Percentiles rank a stretch among this genome's conserved stretches.
phyloP scores from a whole-genome alignment of 1,284 basidiomycete genomes.

The Ustilago sp. region DNA sequence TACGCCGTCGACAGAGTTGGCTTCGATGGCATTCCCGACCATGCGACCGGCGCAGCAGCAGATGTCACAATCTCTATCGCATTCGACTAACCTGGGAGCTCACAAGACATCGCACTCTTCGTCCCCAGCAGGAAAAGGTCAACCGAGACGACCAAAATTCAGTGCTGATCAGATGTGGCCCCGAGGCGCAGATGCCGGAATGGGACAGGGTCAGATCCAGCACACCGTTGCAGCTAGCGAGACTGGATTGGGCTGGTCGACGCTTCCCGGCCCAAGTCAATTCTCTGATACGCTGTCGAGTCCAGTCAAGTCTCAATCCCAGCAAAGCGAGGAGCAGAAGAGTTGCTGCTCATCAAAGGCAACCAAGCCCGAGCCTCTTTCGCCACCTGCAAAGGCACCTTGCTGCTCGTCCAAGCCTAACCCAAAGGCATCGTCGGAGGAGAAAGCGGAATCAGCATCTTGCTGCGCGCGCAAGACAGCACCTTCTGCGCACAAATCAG shows the following conservation, averaged over 20 bases:
- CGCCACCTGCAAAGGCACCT: constrained; percentile 8
- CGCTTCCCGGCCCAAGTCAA: constrained; percentile 19
- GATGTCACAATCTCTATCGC: not conserved
- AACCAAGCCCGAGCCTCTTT: not conserved
- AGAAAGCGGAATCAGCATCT: not conserved
- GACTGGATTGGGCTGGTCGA: constrained; percentile 47
- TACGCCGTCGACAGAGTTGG: constrained; percentile 21
- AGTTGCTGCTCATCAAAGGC: constrained; percentile 39
- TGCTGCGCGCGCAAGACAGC: constrained; percentile 17
- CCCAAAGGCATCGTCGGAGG: not conserved
- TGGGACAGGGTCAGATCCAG: constrained; percentile 56
- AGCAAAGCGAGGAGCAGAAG: not conserved
- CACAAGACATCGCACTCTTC: not conserved
- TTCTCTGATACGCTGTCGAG: constrained; percentile 13
- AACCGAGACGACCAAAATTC: constrained; percentile 21
- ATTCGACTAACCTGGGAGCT: not conserved
- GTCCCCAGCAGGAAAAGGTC: not conserved
- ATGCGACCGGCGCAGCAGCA: not conserved
- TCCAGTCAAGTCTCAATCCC: constrained; percentile 6
- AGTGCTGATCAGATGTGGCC: constrained; percentile 42
- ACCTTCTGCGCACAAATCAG: not conserved
- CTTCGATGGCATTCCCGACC: constrained; percentile 13
- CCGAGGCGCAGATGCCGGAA: constrained; percentile 39
- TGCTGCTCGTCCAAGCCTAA: constrained; percentile 24
- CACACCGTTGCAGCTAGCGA: constrained; percentile 41